phyloP scores from a whole-genome alignment of 306 rosid genomes.

The Nissolia schottii region DNA sequence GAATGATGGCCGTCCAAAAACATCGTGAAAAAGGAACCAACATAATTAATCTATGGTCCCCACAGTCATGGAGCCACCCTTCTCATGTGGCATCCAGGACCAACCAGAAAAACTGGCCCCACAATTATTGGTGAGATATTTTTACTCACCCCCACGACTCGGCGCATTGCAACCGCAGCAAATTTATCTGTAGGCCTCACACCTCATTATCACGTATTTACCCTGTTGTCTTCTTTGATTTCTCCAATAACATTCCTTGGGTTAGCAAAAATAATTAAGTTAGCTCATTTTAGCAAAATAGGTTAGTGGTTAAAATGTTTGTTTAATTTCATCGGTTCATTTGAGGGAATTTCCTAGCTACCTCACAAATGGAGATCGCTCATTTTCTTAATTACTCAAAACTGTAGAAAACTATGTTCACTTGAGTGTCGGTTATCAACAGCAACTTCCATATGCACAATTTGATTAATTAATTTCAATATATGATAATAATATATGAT shows the following conservation, averaged over 20 bases:
- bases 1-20: background rate
- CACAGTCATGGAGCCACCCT: background rate
- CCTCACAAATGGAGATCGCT: background rate
- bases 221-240: background rate
- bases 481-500: too few relatives aligned
- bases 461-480: background rate
- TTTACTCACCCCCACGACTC: background rate
- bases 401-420: background rate
- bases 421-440: background rate
- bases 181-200: background rate
- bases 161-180: background rate
- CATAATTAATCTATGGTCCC: background rate
- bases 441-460: background rate
- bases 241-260: too few relatives aligned
- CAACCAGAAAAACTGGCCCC: background rate
- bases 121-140: background rate
- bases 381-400: background rate
- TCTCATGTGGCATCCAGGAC: background rate
- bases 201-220: background rate
- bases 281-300: too few relatives aligned
- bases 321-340: too few relatives aligned
- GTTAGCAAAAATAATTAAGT: too few relatives aligned
- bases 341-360: too few relatives aligned
- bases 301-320: too few relatives aligned
- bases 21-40: background rate